Evolutionary conservation across 2,329 filamentous ascomycete genomes (phyloP), one percentile per base, ranked within the genome.

Genomic region (Bipolaris oryzae): DNA sequence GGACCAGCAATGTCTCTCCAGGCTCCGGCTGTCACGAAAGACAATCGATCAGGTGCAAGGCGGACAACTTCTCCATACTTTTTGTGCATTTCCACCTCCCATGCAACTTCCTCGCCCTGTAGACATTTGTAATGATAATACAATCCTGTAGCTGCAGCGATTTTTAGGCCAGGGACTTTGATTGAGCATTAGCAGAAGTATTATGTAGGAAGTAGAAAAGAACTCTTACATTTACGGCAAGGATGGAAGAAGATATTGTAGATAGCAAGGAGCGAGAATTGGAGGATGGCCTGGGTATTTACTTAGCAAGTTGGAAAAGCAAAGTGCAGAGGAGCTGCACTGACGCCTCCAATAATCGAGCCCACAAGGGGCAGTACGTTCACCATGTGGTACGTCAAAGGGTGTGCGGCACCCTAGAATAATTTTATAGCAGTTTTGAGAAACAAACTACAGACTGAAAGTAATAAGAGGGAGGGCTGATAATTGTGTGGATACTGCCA

Each of bases 1-100:
- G 23, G 10, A 9, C 46, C 47, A 23, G 39, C 48, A 13, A 61
- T 61, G 18, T 61, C 58, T 47, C 50, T 58, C 55, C 55, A 61
- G 16, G 58, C 55, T 16, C 23, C 18, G n/a, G 58, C 18, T 23
- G 39, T 16, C 10, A 53, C 52, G 25, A 37, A 58, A 10, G 45
- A 41, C 20, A 61, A 28, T 41, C 54, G 43, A 33, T 58, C 49
- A 10, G 58, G 58, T 33, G 38, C 50, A 15, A 61, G 13, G 10
- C 58, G 53, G 6, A 61, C 55, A n/a, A 59, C 39, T 34, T 54
- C 43, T 7, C 58, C 58, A 39, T 61, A 56, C n/a, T 53, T 55
- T 7, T 37, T 25, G 13, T 47, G 45, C 15, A 34, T 10, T 9
- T 13, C 11, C 18, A 9, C 3, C 15, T 16, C 18, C 31, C 33